Base-by-base conservation (phyloP, 1,139 yeast genomes). In the Nematodospora anomalae region DNA sequence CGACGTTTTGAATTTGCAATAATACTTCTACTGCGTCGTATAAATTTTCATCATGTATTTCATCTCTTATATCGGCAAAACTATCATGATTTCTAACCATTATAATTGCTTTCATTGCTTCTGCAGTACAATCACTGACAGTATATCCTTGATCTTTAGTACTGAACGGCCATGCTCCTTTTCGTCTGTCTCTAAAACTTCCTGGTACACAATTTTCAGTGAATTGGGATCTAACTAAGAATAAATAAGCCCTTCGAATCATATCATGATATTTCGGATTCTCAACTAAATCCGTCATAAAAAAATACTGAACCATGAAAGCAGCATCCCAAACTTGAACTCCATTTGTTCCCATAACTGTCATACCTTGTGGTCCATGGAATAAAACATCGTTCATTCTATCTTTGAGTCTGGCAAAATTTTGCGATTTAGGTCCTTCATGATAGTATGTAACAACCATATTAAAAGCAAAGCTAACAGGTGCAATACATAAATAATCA, bases 321-420 rank as follows among this genome's bases (percentile, higher is more conserved):
- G 97, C 90, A 14, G 83, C 83, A 59, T 94, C 99, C 98, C 99
- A 94, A 1, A 85, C 90, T 59, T 94, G 99, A 0, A 88, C 89
- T 20, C 99, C 99, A 59, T 94, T 94, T 1, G 99, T 94, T 7
- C 99, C 99, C 86, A 86, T 87, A 39, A 87, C 84, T 4, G 92
- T 79, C 81, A 92, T 74, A 3, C 99, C 99, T 54, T 83, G 86
- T 0, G 92, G 84, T 0, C 96, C 94, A 62, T 84, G 83, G 61
- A 86, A 90, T 38, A 88, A 53, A 26, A 80, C 80, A 52, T 92
- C 97, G 33, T 80, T 75, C 68, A 87, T 79, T 44, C 95, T 68
- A 20, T 66, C 71, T 35, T 75, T 57, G 28, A 83, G 74, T 24
- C 71, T 65, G 37, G 69, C 53, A 57, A 87, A 89, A 15, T 73